These are phyloP conservation scores for Stagonosporopsis vannaccii DNA, from an alignment of 2,329 filamentous ascomycete species.

Conservation along the genomic window DNA sequence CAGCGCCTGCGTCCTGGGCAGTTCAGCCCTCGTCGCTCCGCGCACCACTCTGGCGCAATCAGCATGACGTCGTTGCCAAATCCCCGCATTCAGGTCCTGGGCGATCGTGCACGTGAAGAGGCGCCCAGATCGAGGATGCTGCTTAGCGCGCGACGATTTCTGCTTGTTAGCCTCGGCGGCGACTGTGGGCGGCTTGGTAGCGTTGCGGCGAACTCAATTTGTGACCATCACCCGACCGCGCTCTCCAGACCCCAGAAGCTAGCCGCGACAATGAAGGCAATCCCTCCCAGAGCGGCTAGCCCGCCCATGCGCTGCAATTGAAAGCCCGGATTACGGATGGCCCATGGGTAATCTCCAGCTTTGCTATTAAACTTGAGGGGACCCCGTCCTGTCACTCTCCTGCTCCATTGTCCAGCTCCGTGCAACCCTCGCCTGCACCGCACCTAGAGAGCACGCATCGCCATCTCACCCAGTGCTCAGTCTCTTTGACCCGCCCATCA, in stretches of 20 bases:
- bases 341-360: conserved; percentile 11
- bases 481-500: conserved; percentile 4
- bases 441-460: conserved; percentile 1
- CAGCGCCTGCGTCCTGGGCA: neutral
- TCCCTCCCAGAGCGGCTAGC: neutral
- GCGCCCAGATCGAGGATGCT: neutral
- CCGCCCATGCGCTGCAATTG: neutral
- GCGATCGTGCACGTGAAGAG: neutral
- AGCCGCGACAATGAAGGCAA: neutral
- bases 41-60: neutral
- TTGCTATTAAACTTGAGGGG: conserved; percentile 11
- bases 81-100: neutral
- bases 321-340: conserved; percentile 1
- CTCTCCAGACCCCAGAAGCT: conserved; percentile 2
- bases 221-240: conserved; percentile 1
- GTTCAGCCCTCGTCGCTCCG: neutral
- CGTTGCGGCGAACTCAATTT: neutral
- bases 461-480: neutral
- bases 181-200: conserved; percentile 1
- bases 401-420: conserved; percentile 7
- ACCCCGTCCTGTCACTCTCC: neutral
- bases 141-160: neutral
- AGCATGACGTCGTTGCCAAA: neutral
- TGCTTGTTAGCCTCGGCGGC: neutral
- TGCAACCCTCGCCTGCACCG: conserved; percentile 3